Percentiles rank a stretch among this genome's conserved stretches.
Evolutionary conservation across 257 asterid genomes (phyloP).

Genomic region (Eucommia ulmoides): DNA sequence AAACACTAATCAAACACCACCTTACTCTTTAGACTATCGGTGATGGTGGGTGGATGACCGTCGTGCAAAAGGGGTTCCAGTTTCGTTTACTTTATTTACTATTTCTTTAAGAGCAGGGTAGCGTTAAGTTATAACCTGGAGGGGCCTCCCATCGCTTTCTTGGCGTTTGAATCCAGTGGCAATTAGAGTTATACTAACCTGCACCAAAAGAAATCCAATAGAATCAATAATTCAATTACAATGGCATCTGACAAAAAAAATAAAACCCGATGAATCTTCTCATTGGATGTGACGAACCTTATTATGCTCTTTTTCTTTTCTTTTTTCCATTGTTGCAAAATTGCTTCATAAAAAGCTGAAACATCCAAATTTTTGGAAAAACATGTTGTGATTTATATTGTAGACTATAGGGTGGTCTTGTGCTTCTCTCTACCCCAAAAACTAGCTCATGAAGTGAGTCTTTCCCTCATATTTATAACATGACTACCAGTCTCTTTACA

Average conservation of each 20-base stretch:
- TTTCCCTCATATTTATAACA: too few relatives aligned
- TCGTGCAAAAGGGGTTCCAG: slow-evolving; percentile 1
- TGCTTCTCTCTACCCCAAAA: too few relatives aligned
- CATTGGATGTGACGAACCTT: background rate
- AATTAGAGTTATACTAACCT: slow-evolving; percentile 86
- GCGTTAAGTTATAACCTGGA: too few relatives aligned
- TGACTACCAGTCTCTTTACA: too few relatives aligned
- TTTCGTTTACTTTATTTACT: too few relatives aligned
- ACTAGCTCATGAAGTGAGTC: too few relatives aligned
- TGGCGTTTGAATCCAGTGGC: slow-evolving; percentile 97
- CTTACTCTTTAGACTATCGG: background rate
- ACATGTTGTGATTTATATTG: too few relatives aligned
- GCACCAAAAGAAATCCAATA: slow-evolving; percentile 13
- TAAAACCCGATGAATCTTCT: background rate
- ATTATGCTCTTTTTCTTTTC: too few relatives aligned
- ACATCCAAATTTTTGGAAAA: background rate
- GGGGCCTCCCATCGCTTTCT: slow-evolving; percentile 60
- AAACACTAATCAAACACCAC: background rate
- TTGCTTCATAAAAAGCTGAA: too few relatives aligned
- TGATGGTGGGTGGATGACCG: background rate
- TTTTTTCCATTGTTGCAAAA: too few relatives aligned
- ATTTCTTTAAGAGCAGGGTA: too few relatives aligned
- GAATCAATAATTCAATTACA: slow-evolving; percentile 3
- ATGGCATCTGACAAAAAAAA: background rate
- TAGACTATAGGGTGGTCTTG: too few relatives aligned